Conservation (phyloP, 768 basidiomycete species). For the Lactarius sanguifluus region DNA sequence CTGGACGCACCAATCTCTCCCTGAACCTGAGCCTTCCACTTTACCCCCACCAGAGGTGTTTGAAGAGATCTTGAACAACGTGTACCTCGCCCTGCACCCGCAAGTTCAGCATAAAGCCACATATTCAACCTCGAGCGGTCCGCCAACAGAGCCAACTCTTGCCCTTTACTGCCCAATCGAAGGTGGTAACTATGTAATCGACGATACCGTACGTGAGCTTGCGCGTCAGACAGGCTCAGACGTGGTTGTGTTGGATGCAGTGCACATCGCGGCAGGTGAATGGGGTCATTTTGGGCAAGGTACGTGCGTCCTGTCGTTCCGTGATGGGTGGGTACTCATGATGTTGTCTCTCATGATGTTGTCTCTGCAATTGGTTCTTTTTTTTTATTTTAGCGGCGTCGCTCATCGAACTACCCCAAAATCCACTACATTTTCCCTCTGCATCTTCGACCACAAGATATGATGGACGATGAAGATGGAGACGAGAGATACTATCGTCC, state of each 20-base stretch:
- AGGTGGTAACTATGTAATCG: conserved; percentile 82
- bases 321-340: neutral
- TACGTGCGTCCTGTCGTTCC: conserved; percentile 33
- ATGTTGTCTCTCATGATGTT: neutral
- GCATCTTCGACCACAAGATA: conserved; percentile 31
- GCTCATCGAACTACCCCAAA: conserved; percentile 63
- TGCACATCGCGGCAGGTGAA: conserved; percentile 85
- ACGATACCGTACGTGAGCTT: conserved; percentile 75
- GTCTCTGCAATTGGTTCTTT: neutral
- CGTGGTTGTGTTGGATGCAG: conserved; percentile 79
- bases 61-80: conserved; percentile 71
- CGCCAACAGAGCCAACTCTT: conserved; percentile 75
- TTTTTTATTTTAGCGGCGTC: conserved; percentile 54
- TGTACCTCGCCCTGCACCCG: conserved; percentile 76
- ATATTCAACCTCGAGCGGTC: conserved; percentile 52
- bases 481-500: conserved; percentile 35
- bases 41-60: conserved; percentile 76
- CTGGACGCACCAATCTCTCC: conserved; percentile 52
- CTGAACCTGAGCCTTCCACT: conserved; percentile 37
- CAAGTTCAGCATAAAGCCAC: conserved; percentile 75
- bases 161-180: conserved; percentile 85
- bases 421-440: conserved; percentile 69
- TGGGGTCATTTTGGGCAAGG: conserved; percentile 85
- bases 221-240: conserved; percentile 74
- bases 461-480: conserved; percentile 48